Evolutionary conservation across 371 early-diverging fungal genomes (phyloP).

Genomic region (Chytridium lagenaria): DNA sequence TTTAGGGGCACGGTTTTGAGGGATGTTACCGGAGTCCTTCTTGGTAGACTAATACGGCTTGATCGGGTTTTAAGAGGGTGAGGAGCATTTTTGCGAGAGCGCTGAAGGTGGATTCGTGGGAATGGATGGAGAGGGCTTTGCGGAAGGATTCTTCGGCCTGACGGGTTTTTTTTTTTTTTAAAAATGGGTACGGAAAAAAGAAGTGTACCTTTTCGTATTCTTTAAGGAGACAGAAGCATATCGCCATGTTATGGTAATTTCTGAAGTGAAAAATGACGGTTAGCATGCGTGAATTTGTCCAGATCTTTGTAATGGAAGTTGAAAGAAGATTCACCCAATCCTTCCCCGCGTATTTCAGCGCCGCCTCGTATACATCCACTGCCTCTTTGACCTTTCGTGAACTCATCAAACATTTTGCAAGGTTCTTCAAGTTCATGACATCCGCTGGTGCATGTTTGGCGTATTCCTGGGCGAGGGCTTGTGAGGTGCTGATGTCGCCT

Average conservation of each 20-base stretch:
- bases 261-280: background rate
- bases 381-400: background rate
- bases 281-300: background rate
- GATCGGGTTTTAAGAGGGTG: background rate
- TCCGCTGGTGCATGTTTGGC: background rate
- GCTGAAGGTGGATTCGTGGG: constrained; percentile 12
- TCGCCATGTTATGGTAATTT: constrained; percentile 1
- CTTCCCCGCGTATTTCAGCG: background rate
- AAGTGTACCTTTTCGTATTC: background rate
- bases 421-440: background rate
- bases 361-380: background rate
- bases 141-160: constrained; percentile 9
- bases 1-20: background rate
- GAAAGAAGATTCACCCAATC: constrained; percentile 6
- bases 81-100: background rate
- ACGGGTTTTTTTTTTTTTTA: background rate
- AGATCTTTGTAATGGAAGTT: background rate
- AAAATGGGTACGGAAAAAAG: background rate
- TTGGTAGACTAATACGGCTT: background rate
- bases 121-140: constrained; percentile 4
- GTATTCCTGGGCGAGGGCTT: background rate
- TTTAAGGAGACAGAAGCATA: background rate
- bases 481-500: background rate
- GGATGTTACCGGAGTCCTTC: background rate
- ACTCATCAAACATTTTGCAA: background rate